Evolutionary conservation across 768 basidiomycete species (phyloP), one percentile per base, ranked within the genome.

Genomic region (Exsudoporus frostii): DNA sequence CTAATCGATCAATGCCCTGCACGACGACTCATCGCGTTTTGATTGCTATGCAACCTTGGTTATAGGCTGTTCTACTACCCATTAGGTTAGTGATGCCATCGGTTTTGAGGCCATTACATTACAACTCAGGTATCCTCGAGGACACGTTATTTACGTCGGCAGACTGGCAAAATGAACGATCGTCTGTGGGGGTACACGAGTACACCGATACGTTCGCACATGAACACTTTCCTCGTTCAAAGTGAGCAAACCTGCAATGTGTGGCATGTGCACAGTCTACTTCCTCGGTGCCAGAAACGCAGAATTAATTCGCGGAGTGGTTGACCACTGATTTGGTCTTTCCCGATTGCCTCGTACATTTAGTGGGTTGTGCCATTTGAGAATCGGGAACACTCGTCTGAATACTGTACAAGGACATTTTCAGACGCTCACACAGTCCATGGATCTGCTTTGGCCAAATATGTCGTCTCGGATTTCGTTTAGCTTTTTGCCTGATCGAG

Each of bases 1-100:
- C 63, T 69, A 71, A 69, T 63, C 51, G 48, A 71, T 58, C 58
- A 49, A 63, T 60, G 51, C 52, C 54, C 48, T 50, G 54, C 59
- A 65, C 48, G 56, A 56, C 46, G 43, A 51, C 38, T 33, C 42
- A 38, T 48, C 41, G 36, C 44, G 51, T 54, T 50, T 64, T 66
- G 58, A 60, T 66, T 68, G 55, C 57, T 55, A 62, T 58, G 56
- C 66, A 63, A 45, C 56, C 25, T 53, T 59, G 58, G 59, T 65
- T 56, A 59, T 56, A 49, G 59, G 55, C 51, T 45, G 45, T 48
- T 50, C n/a, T 52, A 37, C 46, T 51, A 50, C 37, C 56, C 56
- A 27, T 39, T 63, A 54, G 41, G 58, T 53, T 59, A 57, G 61
- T 54, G 54, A 53, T 45, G 50, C 46, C 56, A 47, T 45, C 36